Evolutionary conservation across 2,329 filamentous ascomycete species (phyloP).

Genomic region (Ophiocordyceps australis): DNA sequence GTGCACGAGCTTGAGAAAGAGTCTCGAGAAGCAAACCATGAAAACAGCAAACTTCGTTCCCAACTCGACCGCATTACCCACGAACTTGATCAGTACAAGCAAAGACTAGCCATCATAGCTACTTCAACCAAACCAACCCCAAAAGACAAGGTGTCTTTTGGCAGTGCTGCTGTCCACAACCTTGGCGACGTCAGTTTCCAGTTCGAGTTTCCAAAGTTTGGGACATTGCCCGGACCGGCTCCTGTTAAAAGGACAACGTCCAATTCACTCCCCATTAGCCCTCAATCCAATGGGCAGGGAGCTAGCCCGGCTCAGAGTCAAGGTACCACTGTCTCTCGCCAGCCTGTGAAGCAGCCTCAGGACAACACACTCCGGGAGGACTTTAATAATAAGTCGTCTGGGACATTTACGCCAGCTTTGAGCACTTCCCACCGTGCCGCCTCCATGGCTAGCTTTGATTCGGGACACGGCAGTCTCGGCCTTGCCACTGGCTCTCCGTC

Average conservation of each 20-base stretch:
- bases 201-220: conserved; percentile 94
- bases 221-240: conserved; percentile 41
- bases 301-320: conserved; percentile 13
- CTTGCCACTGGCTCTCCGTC: conserved; percentile 46
- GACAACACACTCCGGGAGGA: conserved; percentile 22
- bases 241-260: conserved; percentile 9
- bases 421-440: conserved; percentile 24
- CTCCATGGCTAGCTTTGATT: conserved; percentile 33
- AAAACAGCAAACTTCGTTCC: conserved; percentile 69
- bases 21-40: conserved; percentile 65
- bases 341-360: conserved; percentile 7
- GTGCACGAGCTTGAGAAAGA: conserved; percentile 63
- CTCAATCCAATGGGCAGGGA: conserved; percentile 7
- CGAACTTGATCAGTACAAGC: conserved; percentile 81
- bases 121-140: conserved; percentile 12
- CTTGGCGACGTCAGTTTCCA: conserved; percentile 67
- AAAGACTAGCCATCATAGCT: conserved; percentile 49
- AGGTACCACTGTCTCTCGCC: conserved; percentile 7
- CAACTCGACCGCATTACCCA: conserved; percentile 75
- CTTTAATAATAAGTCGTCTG: conserved; percentile 33
- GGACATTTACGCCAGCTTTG: conserved; percentile 40
- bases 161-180: conserved; percentile 33
- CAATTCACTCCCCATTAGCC: conserved; percentile 13
- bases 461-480: conserved; percentile 23
- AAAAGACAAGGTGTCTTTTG: conserved; percentile 22